Evolutionary conservation across 2,329 filamentous ascomycete species (phyloP).

Genomic region (Raffaelea arxii): DNA sequence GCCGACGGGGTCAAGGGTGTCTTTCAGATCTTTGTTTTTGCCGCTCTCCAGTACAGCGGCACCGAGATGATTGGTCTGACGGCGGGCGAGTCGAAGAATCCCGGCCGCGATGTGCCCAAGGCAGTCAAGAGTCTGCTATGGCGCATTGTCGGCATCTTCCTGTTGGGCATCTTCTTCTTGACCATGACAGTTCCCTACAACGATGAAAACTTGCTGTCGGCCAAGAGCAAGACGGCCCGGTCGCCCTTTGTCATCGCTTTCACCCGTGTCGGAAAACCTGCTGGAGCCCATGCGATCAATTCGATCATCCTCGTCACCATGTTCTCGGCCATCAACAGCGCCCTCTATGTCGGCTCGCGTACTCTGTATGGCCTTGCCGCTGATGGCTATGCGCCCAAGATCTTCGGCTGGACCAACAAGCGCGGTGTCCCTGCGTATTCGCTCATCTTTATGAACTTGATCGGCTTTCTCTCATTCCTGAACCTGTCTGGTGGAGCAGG

Average conservation of each 20-base stretch:
- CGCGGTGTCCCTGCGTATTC: slow-evolving; percentile 54
- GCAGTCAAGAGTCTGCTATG: slow-evolving; percentile 60
- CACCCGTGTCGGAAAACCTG: slow-evolving; percentile 32
- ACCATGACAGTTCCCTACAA: slow-evolving; percentile 53
- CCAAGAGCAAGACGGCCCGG: slow-evolving; percentile 38
- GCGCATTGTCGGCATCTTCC: slow-evolving; percentile 22
- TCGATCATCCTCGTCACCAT: slow-evolving; percentile 43
- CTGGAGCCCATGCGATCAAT: slow-evolving; percentile 45
- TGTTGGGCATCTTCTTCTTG: slow-evolving; percentile 55
- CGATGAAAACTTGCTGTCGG: slow-evolving; percentile 36
- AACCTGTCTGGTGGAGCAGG: slow-evolving; percentile 45
- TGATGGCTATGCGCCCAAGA: slow-evolving; percentile 41
- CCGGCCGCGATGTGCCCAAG: slow-evolving; percentile 46
- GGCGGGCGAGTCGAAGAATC: slow-evolving; percentile 44
- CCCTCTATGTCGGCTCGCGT: slow-evolving; percentile 51
- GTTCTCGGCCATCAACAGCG: slow-evolving; percentile 52
- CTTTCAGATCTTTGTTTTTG: slow-evolving; percentile 50
- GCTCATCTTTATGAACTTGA: slow-evolving; percentile 45
- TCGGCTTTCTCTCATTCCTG: slow-evolving; percentile 54
- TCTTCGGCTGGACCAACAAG: slow-evolving; percentile 43
- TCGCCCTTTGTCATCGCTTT: slow-evolving; percentile 47
- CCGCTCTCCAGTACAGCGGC: slow-evolving; percentile 51
- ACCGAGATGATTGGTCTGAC: slow-evolving; percentile 48
- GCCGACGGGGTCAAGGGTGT: slow-evolving; percentile 49
- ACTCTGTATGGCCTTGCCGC: slow-evolving; percentile 48